Evolutionary conservation across 2,329 filamentous ascomycete species (phyloP).

Genomic region (Cladophialophora carrionii): DNA sequence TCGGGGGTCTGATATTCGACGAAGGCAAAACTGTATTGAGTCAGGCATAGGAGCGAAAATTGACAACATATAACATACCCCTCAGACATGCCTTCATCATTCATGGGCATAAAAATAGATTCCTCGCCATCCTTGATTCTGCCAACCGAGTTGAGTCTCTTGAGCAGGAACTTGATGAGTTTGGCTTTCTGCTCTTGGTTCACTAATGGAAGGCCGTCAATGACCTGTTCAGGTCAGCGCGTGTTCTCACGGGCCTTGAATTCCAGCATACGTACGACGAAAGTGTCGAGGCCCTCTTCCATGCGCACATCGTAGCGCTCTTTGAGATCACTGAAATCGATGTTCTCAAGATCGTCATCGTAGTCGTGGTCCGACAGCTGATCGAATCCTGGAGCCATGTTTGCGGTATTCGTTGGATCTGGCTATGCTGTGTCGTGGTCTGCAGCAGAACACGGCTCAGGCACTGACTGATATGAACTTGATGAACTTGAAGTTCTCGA

Average conservation of each 20-base stretch:
- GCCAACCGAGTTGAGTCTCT: slow-evolving; percentile 86
- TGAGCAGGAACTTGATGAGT: slow-evolving; percentile 92
- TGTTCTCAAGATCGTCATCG: slow-evolving; percentile 86
- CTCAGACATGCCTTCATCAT: slow-evolving; percentile 81
- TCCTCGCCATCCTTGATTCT: slow-evolving; percentile 73
- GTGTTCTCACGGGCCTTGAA: neutral
- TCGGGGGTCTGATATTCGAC: slow-evolving; percentile 91
- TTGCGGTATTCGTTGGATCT: slow-evolving; percentile 48
- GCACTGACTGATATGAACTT: neutral
- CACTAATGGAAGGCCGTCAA: slow-evolving; percentile 90
- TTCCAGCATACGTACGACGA: slow-evolving; percentile 58
- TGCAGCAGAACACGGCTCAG: neutral
- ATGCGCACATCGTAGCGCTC: slow-evolving; percentile 95
- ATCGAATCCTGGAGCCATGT: slow-evolving; percentile 92
- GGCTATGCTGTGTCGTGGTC: neutral
- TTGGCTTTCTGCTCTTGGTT: slow-evolving; percentile 89
- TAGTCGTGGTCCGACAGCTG: slow-evolving; percentile 89
- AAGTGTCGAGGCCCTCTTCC: slow-evolving; percentile 93
- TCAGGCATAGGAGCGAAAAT: neutral
- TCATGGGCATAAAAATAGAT: slow-evolving; percentile 89
- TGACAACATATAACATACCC: slow-evolving; percentile 61
- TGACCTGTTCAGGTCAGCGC: slow-evolving; percentile 55
- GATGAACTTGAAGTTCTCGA: slow-evolving; percentile 1
- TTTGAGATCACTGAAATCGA: slow-evolving; percentile 88
- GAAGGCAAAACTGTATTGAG: slow-evolving; percentile 76